Conservation (phyloP, 768 basidiomycete species). For the Boletus huronensis region DNA sequence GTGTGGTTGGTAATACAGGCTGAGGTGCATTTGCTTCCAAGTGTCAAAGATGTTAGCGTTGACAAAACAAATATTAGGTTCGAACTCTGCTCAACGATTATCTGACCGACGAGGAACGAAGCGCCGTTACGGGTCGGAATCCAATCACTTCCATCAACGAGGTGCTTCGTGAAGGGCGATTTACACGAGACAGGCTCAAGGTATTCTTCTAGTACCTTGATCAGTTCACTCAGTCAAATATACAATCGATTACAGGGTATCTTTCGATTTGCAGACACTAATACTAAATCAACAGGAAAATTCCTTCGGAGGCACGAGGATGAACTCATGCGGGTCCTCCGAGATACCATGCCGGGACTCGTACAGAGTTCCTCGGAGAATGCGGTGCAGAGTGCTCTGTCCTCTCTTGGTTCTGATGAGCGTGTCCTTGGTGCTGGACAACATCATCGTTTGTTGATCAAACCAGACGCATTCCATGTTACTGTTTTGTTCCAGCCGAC, state of each 20-base stretch:
- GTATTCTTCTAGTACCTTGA: constrained; percentile 35
- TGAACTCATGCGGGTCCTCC: constrained; percentile 75
- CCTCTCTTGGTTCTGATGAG: constrained; percentile 66
- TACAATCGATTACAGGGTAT: constrained; percentile 51
- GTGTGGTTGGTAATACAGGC: constrained; percentile 85
- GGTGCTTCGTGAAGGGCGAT: constrained; percentile 79
- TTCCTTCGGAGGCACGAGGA: constrained; percentile 77
- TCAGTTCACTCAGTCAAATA: not conserved
- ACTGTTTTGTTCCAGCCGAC: constrained; percentile 94
- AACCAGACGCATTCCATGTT: constrained; percentile 92
- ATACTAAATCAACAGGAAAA: constrained; percentile 66
- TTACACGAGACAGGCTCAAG: constrained; percentile 75
- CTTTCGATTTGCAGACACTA: constrained; percentile 91
- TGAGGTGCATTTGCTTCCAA: constrained; percentile 52
- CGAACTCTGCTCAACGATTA: constrained; percentile 83
- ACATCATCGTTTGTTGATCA: constrained; percentile 81
- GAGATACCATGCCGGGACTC: constrained; percentile 91
- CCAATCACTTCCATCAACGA: constrained; percentile 94
- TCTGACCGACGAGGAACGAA: constrained; percentile 87
- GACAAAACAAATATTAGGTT: constrained; percentile 48
- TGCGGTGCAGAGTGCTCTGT: constrained; percentile 55
- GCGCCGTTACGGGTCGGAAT: constrained; percentile 73
- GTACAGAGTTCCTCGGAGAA: constrained; percentile 69
- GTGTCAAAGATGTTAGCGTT: not conserved
- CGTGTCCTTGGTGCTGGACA: constrained; percentile 68